A percentile compares a stretch with the other conserved stretches of the same genome.
Conservation (phyloP, 768 basidiomycete species). For the Gyrodon lividus region DNA sequence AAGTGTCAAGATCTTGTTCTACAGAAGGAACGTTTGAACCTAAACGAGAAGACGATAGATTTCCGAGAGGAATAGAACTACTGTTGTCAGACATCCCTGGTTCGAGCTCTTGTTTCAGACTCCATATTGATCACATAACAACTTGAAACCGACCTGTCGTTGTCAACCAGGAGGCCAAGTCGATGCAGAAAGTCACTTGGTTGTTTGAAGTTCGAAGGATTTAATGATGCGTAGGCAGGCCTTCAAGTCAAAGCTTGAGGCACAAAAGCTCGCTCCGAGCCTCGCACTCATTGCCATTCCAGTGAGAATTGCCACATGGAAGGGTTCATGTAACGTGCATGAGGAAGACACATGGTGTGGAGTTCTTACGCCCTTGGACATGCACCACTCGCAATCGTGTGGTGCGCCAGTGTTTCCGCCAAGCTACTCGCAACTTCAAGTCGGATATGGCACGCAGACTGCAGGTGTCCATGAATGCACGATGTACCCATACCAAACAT, state of each 20-base stretch:
- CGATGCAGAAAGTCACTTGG: background rate
- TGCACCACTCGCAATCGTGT: background rate
- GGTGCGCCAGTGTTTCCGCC: too few relatives aligned
- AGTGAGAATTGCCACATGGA: slow-evolving; percentile 1
- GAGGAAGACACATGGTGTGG: slow-evolving; percentile 22
- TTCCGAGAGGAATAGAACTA: slow-evolving; percentile 5
- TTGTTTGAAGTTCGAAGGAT: background rate
- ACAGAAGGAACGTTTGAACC: slow-evolving; percentile 13
- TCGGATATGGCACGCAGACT: too few relatives aligned
- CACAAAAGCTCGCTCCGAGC: background rate
- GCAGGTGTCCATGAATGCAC: too few relatives aligned
- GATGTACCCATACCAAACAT: too few relatives aligned
- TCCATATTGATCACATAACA: background rate
- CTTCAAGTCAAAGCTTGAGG: background rate
- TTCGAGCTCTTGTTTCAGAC: background rate
- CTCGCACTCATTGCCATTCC: background rate
- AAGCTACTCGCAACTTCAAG: too few relatives aligned
- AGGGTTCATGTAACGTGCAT: slow-evolving; percentile 10
- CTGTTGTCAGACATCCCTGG: slow-evolving; percentile 19
- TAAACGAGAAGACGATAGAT: slow-evolving; percentile 11
- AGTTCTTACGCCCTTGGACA: background rate
- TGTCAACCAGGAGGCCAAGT: background rate
- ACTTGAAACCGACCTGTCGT: background rate
- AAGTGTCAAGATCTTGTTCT: background rate
- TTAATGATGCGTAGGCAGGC: background rate